These are phyloP conservation scores for Phragmites australis DNA, from an alignment of 176 grass and related monocot species.

Conservation along the genomic window DNA sequence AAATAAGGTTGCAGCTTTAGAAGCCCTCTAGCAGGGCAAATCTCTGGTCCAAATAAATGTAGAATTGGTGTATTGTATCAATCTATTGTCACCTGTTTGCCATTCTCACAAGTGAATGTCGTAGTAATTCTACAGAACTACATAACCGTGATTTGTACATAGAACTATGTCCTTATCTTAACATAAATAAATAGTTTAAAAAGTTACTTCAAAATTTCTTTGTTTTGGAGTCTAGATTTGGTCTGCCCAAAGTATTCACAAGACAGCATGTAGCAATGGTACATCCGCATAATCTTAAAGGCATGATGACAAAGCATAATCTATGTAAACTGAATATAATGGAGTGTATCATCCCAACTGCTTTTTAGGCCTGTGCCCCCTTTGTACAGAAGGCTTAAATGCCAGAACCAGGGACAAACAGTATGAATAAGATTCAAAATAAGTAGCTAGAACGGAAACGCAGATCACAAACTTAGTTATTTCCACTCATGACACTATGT, in stretches of 20 bases:
- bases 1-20: slow-evolving; percentile 52
- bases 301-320: not conserved
- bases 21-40: slow-evolving; percentile 24
- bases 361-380: not conserved
- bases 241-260: not conserved
- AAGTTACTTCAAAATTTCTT: slow-evolving; percentile 16
- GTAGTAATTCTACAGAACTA: slow-evolving; percentile 32
- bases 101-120: slow-evolving; percentile 30
- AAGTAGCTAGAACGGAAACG: not conserved
- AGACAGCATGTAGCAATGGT: not conserved
- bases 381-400: slow-evolving; percentile 14
- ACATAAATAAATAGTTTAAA: slow-evolving; percentile 32
- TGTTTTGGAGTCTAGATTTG: not conserved
- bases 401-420: not conserved
- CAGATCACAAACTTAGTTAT: not conserved
- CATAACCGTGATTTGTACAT: slow-evolving; percentile 31
- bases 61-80: slow-evolving; percentile 26
- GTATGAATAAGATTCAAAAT: not conserved
- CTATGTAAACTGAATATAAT: not conserved
- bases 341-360: not conserved
- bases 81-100: slow-evolving; percentile 10
- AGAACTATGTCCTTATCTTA: slow-evolving; percentile 31
- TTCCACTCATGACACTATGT: not conserved
- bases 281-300: not conserved
- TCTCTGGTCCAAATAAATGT: slow-evolving; percentile 30